A percentile compares a stretch with the other conserved stretches of the same genome.
These are phyloP conservation scores for Staphylotrichum tortipilum DNA, from an alignment of 495 filamentous ascomycete species.

Conservation along the genomic window DNA sequence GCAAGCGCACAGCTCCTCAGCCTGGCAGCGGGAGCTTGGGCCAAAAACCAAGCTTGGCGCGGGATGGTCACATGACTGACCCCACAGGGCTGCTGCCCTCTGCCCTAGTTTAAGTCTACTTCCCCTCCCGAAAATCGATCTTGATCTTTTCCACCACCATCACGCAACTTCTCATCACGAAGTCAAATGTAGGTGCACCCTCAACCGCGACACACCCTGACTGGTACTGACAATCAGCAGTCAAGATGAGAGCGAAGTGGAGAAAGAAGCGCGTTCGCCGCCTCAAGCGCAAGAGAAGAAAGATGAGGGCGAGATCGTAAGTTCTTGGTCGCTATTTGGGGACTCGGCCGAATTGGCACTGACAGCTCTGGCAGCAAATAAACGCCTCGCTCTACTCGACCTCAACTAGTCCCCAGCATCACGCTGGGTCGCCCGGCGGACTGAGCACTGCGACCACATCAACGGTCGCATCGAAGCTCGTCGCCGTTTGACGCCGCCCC, in stretches of 20 bases:
- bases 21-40: constrained; percentile 10
- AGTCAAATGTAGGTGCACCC: constrained; percentile 15
- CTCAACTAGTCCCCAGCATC: constrained; percentile 23
- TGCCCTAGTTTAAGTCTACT: constrained; percentile 25
- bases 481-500: constrained; percentile 14
- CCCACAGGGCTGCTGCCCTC: constrained; percentile 30
- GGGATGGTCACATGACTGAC: constrained; percentile 22
- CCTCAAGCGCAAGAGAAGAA: constrained; percentile 98
- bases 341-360: constrained; percentile 16
- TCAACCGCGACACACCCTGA: background rate
- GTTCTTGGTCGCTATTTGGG: constrained; percentile 23
- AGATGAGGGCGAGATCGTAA: constrained; percentile 91
- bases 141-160: constrained; percentile 22
- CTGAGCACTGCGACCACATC: constrained; percentile 10
- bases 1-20: no score
- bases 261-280: constrained; percentile 98
- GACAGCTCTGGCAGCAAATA: constrained; percentile 53
- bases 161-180: constrained; percentile 25
- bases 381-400: constrained; percentile 41
- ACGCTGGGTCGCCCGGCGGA: constrained; percentile 11
- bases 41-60: background rate
- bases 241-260: constrained; percentile 98
- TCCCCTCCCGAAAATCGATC: constrained; percentile 23
- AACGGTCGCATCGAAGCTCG: constrained; percentile 10
- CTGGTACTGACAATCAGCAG: constrained; percentile 11